Percentiles rank a stretch among this genome's conserved stretches.
phyloP scores from a whole-genome alignment of 768 basidiomycete species.

The Paxillus involutus region DNA sequence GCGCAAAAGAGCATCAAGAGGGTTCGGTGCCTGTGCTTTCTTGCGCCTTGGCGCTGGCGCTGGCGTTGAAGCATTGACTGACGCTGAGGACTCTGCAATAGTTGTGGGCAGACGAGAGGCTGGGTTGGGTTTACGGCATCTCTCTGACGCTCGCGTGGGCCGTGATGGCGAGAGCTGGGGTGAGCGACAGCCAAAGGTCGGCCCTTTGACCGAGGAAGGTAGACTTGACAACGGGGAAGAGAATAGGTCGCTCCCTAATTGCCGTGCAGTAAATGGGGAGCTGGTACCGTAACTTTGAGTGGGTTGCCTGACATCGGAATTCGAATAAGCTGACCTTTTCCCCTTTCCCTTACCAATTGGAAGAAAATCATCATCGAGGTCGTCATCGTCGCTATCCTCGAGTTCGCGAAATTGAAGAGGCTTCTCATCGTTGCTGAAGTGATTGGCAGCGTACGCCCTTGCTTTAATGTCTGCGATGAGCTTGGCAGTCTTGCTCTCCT shows the following conservation, averaged over 20 bases:
- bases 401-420: conserved; percentile 40
- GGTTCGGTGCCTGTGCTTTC: conserved; percentile 37
- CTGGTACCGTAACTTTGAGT: conserved; percentile 6
- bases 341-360: conserved; percentile 2
- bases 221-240: conserved; percentile 25
- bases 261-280: background rate
- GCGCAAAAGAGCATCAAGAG: conserved; percentile 53
- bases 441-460: conserved; percentile 48
- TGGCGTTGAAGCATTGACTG: background rate
- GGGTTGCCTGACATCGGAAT: background rate
- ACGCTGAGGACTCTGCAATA: conserved; percentile 5
- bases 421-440: conserved; percentile 44
- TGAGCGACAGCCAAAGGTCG: background rate
- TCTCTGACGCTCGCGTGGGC: conserved; percentile 15
- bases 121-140: conserved; percentile 15
- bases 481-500: conserved; percentile 47
- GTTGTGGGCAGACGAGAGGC: conserved; percentile 13
- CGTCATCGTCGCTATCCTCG: conserved; percentile 56
- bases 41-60: conserved; percentile 11
- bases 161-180: conserved; percentile 4
- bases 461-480: conserved; percentile 67
- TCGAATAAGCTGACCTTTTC: conserved; percentile 8
- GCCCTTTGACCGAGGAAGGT: conserved; percentile 9
- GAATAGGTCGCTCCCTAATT: conserved; percentile 2
- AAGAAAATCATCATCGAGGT: conserved; percentile 26